Evolutionary conservation across 805 yeast species (phyloP), one percentile per base, ranked within the genome.

Genomic region (Candida ipomoeae): DNA sequence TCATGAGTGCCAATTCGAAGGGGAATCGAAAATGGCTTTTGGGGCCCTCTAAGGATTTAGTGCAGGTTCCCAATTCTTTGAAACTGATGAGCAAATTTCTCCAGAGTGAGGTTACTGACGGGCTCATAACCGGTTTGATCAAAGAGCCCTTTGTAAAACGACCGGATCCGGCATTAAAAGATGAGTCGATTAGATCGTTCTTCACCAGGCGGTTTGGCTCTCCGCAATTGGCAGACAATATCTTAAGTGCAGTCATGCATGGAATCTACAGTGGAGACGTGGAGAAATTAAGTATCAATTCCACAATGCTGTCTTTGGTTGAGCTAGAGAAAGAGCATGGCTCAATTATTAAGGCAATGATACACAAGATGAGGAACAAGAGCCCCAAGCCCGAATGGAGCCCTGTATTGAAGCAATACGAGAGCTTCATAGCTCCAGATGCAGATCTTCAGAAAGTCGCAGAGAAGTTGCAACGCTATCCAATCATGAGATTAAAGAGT

Each of bases 181-280:
- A 91, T 62, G 97, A 90, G 68, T 75, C 85, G 8, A 82, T 92
- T 1, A 83, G 80, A 41, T 70, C 77, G 2, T 89, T 89, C 60
- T 63, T 91, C 34, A 62, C 70, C 2, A 71, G 97, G 55, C 68
- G 97, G 53, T 84, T 90, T 62, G 91, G 91, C 2, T 61, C 56
- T 8, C 71, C 73, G 7, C 48, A 71, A 2, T 66, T 85, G 5
- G 71, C 78, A 3, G 70, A 69, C 50, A 83, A 87, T 46, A 67
- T 92, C 13, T 68, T 87, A 18, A 87, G 96, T 66, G 98, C 96
- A 0, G 69, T 90, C 3, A 73, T 86, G 63, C 89, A 90, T 61
- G 99, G 99, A 0, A 83, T 94, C 1, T 92, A 90, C 65, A 94
- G 89, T n/a, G 77, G 77, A 1, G 96, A 91, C 65, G 75, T 82